phyloP scores from a whole-genome alignment of 2,329 filamentous ascomycete genomes.

The Calonectria hongkongensis region DNA sequence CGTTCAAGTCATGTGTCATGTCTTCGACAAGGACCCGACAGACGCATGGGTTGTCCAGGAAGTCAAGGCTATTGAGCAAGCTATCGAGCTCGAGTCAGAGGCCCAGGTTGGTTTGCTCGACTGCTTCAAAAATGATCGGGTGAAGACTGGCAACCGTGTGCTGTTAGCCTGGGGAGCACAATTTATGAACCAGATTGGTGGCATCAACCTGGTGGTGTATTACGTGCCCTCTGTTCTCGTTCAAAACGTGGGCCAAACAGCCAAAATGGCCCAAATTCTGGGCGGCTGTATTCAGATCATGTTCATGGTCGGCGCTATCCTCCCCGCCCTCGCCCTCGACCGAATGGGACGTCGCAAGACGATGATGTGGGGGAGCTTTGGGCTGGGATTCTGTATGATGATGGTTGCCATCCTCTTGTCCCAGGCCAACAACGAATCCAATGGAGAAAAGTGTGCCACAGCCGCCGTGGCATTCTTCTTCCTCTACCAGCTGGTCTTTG shows the following conservation, averaged over 20 bases:
- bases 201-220: constrained; percentile 68
- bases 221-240: constrained; percentile 57
- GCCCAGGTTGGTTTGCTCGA: constrained; percentile 35
- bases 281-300: constrained; percentile 61
- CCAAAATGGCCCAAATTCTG: constrained; percentile 57
- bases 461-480: constrained; percentile 44
- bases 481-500: constrained; percentile 43
- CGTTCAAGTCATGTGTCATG: constrained; percentile 59
- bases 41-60: constrained; percentile 60
- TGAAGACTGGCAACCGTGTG: constrained; percentile 44
- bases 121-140: constrained; percentile 44
- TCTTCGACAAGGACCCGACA: constrained; percentile 62
- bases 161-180: constrained; percentile 47
- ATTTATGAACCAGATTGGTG: constrained; percentile 65
- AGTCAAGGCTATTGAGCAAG: constrained; percentile 62
- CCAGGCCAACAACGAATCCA: constrained; percentile 39
- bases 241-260: constrained; percentile 58
- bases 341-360: constrained; percentile 63
- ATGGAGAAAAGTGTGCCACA: constrained; percentile 42
- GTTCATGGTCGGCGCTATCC: constrained; percentile 61
- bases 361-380: constrained; percentile 64
- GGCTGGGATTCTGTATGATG: constrained; percentile 48
- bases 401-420: constrained; percentile 49
- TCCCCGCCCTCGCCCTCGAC: constrained; percentile 60
- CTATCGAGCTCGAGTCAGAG: constrained; percentile 61